Evolutionary conservation across 768 basidiomycete genomes (phyloP).

Genomic region (Neoboletus subvelutipes): DNA sequence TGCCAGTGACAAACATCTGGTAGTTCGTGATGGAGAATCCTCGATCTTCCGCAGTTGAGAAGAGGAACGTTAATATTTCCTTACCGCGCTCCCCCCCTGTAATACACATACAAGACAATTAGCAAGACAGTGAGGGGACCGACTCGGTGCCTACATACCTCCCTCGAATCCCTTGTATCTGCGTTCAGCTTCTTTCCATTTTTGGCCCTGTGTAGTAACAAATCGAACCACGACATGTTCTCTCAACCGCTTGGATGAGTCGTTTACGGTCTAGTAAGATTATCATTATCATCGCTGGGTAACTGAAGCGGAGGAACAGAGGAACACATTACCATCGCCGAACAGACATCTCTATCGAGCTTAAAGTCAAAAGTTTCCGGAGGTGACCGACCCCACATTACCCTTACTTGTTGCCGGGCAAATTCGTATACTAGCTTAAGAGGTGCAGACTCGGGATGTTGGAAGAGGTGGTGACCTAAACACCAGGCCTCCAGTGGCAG

Average conservation of each 20-base stretch:
- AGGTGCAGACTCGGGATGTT: slow-evolving; percentile 10
- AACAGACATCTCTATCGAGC: slow-evolving; percentile 14
- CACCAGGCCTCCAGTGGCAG: slow-evolving; percentile 31
- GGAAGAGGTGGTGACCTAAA: slow-evolving; percentile 24
- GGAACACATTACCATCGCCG: slow-evolving; percentile 14
- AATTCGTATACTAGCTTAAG: slow-evolving; percentile 16
- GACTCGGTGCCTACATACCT: slow-evolving; percentile 20
- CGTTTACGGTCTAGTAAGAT: slow-evolving; percentile 26
- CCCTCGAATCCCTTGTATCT: slow-evolving; percentile 21
- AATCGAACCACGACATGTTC: slow-evolving; percentile 26
- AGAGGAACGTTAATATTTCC: slow-evolving; percentile 17
- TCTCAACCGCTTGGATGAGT: slow-evolving; percentile 6
- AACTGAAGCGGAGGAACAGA: not conserved
- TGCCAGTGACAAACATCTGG: slow-evolving; percentile 17
- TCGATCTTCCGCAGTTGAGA: slow-evolving; percentile 20
- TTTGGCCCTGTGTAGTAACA: not conserved
- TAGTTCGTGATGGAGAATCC: slow-evolving; percentile 23
- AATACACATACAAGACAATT: not conserved
- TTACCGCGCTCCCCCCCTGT: slow-evolving; percentile 17
- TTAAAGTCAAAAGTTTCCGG: slow-evolving; percentile 13
- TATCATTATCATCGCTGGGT: not conserved
- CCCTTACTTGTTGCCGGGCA: slow-evolving; percentile 2
- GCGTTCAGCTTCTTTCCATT: slow-evolving; percentile 11
- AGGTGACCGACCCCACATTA: slow-evolving; percentile 13
- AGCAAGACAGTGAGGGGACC: not conserved